Base-by-base conservation (phyloP, 1,284 basidiomycete species). In the Lentinus polychrous region DNA sequence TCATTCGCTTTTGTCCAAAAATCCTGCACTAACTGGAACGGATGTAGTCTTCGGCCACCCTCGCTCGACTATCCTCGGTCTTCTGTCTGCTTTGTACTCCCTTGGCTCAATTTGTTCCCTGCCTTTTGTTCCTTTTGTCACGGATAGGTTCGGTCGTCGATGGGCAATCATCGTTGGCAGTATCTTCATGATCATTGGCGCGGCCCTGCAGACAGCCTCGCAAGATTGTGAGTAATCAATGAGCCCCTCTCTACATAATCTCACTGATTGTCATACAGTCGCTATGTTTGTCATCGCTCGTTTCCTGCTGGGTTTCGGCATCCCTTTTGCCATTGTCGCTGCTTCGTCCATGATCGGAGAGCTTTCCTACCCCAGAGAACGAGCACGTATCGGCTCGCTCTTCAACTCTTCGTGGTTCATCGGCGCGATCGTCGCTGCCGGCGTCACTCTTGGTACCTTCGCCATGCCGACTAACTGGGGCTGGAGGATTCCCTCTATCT, bases 181-280 rank as follows among this genome's bases (percentile, higher is more conserved):
- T 17, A 17, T 57, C 3, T 74, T 85, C 55, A 85, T 86, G 78
- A 73, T 75, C 49, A 64, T 79, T 48, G 81, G 74, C 36, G 82
- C 79, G 14, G 76, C 74, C n/a, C 50, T 87, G 27, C 85, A 87
- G 55, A 81, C 80, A 7, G 78, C 81, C 8, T 70, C 83, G n/a
- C 78, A 84, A 53, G 73, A 77, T 52, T 75, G 75, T 76, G 52
- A 50, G 70, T 54, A 6, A 22, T 14, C n/a, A 6, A 8, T 20
- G 44, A 34, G 6, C 35, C 10, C 5, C 14, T 4, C 5, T 37
- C 8, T 17, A 20, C 24, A 8, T 36, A 5, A 20, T 36, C 14
- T 14, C 27, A 7, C 31, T 17, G 6, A n/a, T 18, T 24, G 42
- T n/a, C 35, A 17, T 17, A 2, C 37, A 76, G 75, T 74, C 49